Evolutionary conservation across 331 rosid genomes (phyloP).

Genomic region (Arachis monticola): DNA sequence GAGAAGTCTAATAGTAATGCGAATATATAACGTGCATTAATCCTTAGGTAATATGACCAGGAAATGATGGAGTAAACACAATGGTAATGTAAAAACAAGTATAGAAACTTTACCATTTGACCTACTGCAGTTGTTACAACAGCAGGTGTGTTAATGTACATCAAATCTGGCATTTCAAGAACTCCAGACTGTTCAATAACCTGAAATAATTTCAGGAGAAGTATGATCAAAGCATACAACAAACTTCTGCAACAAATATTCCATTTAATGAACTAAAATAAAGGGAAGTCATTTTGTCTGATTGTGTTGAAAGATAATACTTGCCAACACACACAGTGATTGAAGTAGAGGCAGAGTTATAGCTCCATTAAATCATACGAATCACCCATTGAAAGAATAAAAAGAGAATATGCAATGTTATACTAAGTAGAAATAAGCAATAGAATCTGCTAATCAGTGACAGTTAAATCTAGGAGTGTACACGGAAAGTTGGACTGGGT

Average conservation of each 20-base stretch:
- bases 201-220: conserved; percentile 50
- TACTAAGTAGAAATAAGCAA: conserved; percentile 1
- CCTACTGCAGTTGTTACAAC: conserved; percentile 84
- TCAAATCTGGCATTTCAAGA: conserved; percentile 65
- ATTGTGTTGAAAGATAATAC: conserved; percentile 10
- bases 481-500: no score
- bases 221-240: conserved; percentile 11
- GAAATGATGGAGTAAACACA: conserved; percentile 17
- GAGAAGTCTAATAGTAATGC: conserved; percentile 9
- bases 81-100: conserved; percentile 21
- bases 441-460: conserved; percentile 23
- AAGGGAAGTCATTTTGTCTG: conserved; percentile 21
- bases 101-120: conserved; percentile 70
- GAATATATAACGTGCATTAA: not conserved
- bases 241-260: conserved; percentile 3
- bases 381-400: conserved; percentile 14
- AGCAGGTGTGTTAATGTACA: conserved; percentile 56
- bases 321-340: not conserved
- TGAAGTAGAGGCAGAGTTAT: conserved; percentile 24
- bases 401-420: conserved; percentile 23
- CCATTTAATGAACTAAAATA: conserved; percentile 19
- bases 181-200: conserved; percentile 83
- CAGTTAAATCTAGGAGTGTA: conserved; percentile 14
- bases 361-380: conserved; percentile 30
- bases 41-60: conserved; percentile 7